Conservation (phyloP, 1,284 basidiomycete genomes). For the Amylostereum chailletii region DNA sequence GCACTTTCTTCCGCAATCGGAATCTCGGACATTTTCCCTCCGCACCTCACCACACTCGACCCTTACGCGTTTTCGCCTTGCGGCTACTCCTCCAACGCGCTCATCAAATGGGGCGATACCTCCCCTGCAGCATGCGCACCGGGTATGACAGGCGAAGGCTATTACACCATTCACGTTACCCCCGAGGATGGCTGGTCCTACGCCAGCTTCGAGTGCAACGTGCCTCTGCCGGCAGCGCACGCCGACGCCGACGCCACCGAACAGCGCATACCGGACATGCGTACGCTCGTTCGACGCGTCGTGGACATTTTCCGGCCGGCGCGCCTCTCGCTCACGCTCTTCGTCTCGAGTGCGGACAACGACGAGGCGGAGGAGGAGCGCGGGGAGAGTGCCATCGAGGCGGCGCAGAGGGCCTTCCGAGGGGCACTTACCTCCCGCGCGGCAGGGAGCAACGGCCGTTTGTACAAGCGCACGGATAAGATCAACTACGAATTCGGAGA, state of each 20-base stretch:
- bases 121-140: background rate
- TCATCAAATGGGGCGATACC: slow-evolving; percentile 58
- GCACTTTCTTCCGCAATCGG: slow-evolving; percentile 71
- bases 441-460: slow-evolving; percentile 17
- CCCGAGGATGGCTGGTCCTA: slow-evolving; percentile 97
- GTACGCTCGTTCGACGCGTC: slow-evolving; percentile 79
- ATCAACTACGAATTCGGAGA: slow-evolving; percentile 98
- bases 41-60: slow-evolving; percentile 77
- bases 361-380: slow-evolving; percentile 39
- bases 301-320: slow-evolving; percentile 91
- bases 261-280: slow-evolving; percentile 60
- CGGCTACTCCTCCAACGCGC: slow-evolving; percentile 94
- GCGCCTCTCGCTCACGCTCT: slow-evolving; percentile 83
- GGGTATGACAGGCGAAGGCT: slow-evolving; percentile 59
- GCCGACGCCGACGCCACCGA: slow-evolving; percentile 21
- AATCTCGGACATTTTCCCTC: slow-evolving; percentile 77
- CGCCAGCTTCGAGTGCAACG: slow-evolving; percentile 97
- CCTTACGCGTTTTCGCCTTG: slow-evolving; percentile 94
- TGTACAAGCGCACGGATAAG: slow-evolving; percentile 81
- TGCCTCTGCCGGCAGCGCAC: slow-evolving; percentile 50
- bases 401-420: slow-evolving; percentile 63
- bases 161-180: slow-evolving; percentile 98
- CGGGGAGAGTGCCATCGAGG: slow-evolving; percentile 49
- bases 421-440: slow-evolving; percentile 33
- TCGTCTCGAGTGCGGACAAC: slow-evolving; percentile 69